phyloP scores from a whole-genome alignment of 2,329 filamentous ascomycete species.

The Rhinocladiella similis region DNA sequence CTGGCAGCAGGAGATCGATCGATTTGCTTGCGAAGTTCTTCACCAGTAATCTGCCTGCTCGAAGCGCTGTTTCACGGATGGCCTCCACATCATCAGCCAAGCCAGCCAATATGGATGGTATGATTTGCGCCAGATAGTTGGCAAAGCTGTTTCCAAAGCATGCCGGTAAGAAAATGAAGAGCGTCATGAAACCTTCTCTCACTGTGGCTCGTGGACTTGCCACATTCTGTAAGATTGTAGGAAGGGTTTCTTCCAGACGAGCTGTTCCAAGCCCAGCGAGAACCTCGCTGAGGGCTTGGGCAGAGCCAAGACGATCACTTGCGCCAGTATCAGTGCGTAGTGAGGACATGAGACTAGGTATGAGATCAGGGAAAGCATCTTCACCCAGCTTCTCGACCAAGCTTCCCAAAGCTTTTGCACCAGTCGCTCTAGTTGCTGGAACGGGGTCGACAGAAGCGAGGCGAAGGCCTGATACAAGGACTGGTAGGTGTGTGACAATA shows the following conservation, averaged over 20 bases:
- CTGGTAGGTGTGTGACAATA: conserved; percentile 83
- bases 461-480: conserved; percentile 87
- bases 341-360: conserved; percentile 94
- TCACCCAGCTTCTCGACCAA: conserved; percentile 98
- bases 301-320: conserved; percentile 91
- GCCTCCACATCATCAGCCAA: conserved; percentile 95
- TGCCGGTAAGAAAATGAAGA: conserved; percentile 98
- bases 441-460: conserved; percentile 91
- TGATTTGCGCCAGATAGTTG: conserved; percentile 91
- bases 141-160: conserved; percentile 99
- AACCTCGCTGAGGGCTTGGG: conserved; percentile 93
- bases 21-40: conserved; percentile 97
- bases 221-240: conserved; percentile 94
- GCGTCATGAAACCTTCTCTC: conserved; percentile 97
- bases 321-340: conserved; percentile 97
- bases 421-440: conserved; percentile 91
- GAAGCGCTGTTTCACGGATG: conserved; percentile 93
- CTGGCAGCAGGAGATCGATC: conserved; percentile 89
- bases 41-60: conserved; percentile 88
- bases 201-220: conserved; percentile 86
- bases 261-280: conserved; percentile 90
- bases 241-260: conserved; percentile 90
- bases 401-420: conserved; percentile 91
- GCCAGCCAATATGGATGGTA: conserved; percentile 90
- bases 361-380: conserved; percentile 93